phyloP scores from a whole-genome alignment of 495 filamentous ascomycete species.

The Penicillium parvum region DNA sequence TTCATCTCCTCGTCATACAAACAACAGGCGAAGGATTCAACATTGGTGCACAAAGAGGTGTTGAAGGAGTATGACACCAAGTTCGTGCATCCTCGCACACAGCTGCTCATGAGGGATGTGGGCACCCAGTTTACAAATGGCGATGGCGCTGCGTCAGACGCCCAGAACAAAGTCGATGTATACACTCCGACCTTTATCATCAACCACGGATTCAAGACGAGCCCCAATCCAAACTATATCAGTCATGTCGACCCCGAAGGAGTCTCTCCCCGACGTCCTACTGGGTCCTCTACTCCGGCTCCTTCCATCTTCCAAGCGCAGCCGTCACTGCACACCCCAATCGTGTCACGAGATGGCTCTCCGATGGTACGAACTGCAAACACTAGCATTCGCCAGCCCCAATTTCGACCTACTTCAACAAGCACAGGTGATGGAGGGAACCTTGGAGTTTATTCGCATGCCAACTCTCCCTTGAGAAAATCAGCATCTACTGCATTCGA shows the following conservation, averaged over 20 bases:
- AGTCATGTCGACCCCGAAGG: slow-evolving; percentile 72
- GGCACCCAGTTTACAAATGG: slow-evolving; percentile 62
- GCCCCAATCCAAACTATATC: slow-evolving; percentile 84
- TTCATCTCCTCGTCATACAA: slow-evolving; percentile 65
- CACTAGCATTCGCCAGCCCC: slow-evolving; percentile 54
- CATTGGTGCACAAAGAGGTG: slow-evolving; percentile 84
- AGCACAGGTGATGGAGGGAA: slow-evolving; percentile 66
- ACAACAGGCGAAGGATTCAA: slow-evolving; percentile 79
- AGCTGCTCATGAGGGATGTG: slow-evolving; percentile 77
- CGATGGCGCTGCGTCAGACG: slow-evolving; percentile 39
- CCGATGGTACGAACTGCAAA: slow-evolving; percentile 42
- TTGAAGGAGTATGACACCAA: slow-evolving; percentile 94
- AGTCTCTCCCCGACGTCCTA: slow-evolving; percentile 29
- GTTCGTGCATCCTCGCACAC: slow-evolving; percentile 85
- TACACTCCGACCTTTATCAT: slow-evolving; percentile 76
- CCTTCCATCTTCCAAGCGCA: slow-evolving; percentile 24
- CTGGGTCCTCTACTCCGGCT: slow-evolving; percentile 23
- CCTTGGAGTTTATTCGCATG: slow-evolving; percentile 72
- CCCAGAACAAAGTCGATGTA: slow-evolving; percentile 56
- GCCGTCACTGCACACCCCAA: slow-evolving; percentile 39
- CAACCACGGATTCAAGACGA: slow-evolving; percentile 75
- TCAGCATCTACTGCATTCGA: slow-evolving; percentile 44
- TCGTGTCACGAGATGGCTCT: slow-evolving; percentile 46
- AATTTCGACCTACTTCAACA: slow-evolving; percentile 43
- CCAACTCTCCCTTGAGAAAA: slow-evolving; percentile 77